phyloP scores from a whole-genome alignment of 1,139 yeast species.

The Taphrina flavorubra region DNA sequence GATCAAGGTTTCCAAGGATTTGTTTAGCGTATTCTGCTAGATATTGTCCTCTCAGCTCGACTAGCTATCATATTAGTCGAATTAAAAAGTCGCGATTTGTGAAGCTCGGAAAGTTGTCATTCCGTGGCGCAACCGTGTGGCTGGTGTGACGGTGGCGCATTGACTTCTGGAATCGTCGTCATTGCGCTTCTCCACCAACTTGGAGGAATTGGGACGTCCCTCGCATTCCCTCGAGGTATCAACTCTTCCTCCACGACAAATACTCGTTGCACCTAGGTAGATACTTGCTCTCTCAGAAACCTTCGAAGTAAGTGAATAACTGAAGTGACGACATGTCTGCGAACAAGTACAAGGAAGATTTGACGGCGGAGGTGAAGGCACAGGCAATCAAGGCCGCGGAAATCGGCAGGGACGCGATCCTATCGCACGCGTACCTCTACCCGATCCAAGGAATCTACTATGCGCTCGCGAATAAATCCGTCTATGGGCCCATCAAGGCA shows the following conservation, averaged over 20 bases:
- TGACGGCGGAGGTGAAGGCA: slow-evolving; percentile 21
- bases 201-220: not conserved
- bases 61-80: too few species aligned
- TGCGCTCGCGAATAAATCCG: slow-evolving; percentile 14
- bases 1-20: too few species aligned
- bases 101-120: too few species aligned
- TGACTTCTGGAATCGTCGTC: slow-evolving; percentile 4
- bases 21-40: too few species aligned
- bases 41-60: too few species aligned
- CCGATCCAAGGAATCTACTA: slow-evolving; percentile 37
- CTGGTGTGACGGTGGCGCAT: slow-evolving; percentile 2
- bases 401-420: slow-evolving; percentile 29
- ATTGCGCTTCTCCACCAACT: not conserved
- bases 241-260: not conserved
- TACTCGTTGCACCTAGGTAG: not conserved
- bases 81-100: too few species aligned
- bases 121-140: not conserved
- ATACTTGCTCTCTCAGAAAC: not conserved
- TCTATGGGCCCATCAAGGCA: slow-evolving; percentile 23
- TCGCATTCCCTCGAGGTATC: not conserved
- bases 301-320: not conserved
- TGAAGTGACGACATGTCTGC: slow-evolving; percentile 5
- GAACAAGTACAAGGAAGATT: slow-evolving; percentile 18
- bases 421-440: slow-evolving; percentile 23
- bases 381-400: slow-evolving; percentile 33